phyloP scores from a whole-genome alignment of 1,284 basidiomycete genomes.

The Melampsora americana region DNA sequence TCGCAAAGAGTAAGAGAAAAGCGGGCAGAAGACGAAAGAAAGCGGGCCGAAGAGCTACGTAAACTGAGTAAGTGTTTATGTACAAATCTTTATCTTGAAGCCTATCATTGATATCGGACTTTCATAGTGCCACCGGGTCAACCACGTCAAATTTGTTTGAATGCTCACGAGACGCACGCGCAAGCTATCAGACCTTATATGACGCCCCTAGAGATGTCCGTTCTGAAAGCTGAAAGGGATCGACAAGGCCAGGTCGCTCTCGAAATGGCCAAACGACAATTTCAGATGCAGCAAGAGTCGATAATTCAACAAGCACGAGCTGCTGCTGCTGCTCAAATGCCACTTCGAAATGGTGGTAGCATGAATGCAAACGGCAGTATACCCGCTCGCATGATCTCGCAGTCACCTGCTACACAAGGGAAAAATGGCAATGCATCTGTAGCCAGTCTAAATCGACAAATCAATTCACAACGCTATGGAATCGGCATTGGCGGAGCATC shows the following conservation, averaged over 20 bases:
- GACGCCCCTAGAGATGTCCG: slow-evolving; percentile 42
- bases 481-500: slow-evolving; percentile 16
- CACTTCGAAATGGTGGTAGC: not conserved
- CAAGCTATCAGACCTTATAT: slow-evolving; percentile 41
- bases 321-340: slow-evolving; percentile 38
- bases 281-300: slow-evolving; percentile 40
- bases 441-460: slow-evolving; percentile 21
- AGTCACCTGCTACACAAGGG: slow-evolving; percentile 15
- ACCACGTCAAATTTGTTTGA: slow-evolving; percentile 25
- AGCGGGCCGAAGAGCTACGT: not conserved
- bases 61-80: slow-evolving; percentile 21
- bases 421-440: slow-evolving; percentile 13
- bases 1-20: slow-evolving; percentile 26
- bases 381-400: slow-evolving; percentile 15
- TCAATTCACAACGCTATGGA: slow-evolving; percentile 15
- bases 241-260: slow-evolving; percentile 35
- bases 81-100: not conserved
- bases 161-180: slow-evolving; percentile 40
- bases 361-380: slow-evolving; percentile 23
- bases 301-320: slow-evolving; percentile 37
- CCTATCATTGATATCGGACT: not conserved
- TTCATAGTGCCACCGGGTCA: slow-evolving; percentile 12
- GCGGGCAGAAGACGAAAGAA: not conserved
- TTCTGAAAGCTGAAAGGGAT: slow-evolving; percentile 34
- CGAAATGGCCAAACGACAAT: slow-evolving; percentile 41